Evolutionary conservation across 1,139 yeast genomes (phyloP).

Genomic region (Blastobotrys buckinghamii): DNA sequence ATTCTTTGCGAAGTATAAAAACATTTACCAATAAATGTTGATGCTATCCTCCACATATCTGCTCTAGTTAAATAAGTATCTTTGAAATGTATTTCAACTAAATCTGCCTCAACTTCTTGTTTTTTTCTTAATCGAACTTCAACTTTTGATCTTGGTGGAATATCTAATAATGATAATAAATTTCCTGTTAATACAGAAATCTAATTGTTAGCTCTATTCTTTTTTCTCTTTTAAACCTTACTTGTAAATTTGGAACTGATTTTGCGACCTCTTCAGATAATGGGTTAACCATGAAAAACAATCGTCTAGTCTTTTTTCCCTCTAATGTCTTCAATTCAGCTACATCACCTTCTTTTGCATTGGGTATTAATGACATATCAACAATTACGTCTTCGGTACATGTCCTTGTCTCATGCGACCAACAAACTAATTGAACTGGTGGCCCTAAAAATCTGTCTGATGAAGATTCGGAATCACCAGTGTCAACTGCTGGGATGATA

Average conservation of each 20-base stretch:
- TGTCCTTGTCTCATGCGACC: constrained; percentile 68
- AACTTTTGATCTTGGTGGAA: constrained; percentile 61
- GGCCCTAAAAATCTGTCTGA: constrained; percentile 16
- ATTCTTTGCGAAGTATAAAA: constrained; percentile 62
- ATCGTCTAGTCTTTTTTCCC: constrained; percentile 28
- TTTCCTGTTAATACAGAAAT: constrained; percentile 61
- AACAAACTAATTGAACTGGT: constrained; percentile 28
- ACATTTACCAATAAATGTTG: constrained; percentile 56
- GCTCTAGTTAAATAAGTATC: constrained; percentile 83
- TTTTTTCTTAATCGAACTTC: constrained; percentile 45
- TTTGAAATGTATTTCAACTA: constrained; percentile 73
- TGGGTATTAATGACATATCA: constrained; percentile 53
- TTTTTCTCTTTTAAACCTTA: constrained; percentile 14
- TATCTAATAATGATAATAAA: constrained; percentile 54
- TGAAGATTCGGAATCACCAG: constrained; percentile 11
- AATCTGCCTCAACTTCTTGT: constrained; percentile 60
- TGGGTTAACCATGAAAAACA: constrained; percentile 43
- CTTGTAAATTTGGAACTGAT: constrained; percentile 30
- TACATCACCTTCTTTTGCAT: constrained; percentile 63
- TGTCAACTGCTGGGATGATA: constrained; percentile 23
- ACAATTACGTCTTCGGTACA: constrained; percentile 56
- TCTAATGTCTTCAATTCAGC: constrained; percentile 53
- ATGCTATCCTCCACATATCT: constrained; percentile 85
- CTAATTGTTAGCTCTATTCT: constrained; percentile 19
- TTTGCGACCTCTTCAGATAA: constrained; percentile 32